Evolutionary conservation across 768 basidiomycete genomes (phyloP), one percentile per base, ranked within the genome.

Genomic region (Stropharia rugosoannulata): DNA sequence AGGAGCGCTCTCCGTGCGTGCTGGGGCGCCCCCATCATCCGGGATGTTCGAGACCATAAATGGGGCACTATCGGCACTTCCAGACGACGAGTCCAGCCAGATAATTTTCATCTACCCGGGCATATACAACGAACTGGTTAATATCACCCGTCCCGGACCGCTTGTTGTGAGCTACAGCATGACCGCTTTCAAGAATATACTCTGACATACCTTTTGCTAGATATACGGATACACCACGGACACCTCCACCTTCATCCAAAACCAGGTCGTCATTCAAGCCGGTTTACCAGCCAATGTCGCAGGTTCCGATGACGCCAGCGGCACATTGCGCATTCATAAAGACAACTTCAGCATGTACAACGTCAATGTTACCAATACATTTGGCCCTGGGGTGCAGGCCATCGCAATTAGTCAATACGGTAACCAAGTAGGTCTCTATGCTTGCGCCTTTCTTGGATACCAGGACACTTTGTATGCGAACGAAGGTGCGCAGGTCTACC

Each of bases 331-430:
- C 16, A 67, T 80, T 40, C 76, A 79, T 65, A 75, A 76, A 57
- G 64, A 78, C 50, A 64, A 76, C 59, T 77, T 79, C 61, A 68
- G 61, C 42, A 68, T 80, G 69, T 80, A 81, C 59, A 81, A 80
- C 48, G 67, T 80, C 42, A 73, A 79, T 51, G 71, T 81, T 18
- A 72, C 70, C 47, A 80, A 81, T 57, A 76, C 73, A 0, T 75
- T 71, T 54, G 78, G 78, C 0, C 58, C 62, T 1, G 77, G 76
- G 0, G 63, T 68, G 2, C 79, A 80, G 58, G 80, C 80, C 0
- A 74, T 79, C 36, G 79, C 78, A 0, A 62, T 80, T 47, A 78
- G 76, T 60, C 75, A 79, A 49, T 78, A 79, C 52, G 79, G 79
- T 3, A 74, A 62, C 42, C 67, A 70, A 16, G 73, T 73, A 1